Percentiles rank a stretch among this genome's conserved stretches.
These are phyloP conservation scores for Zymoseptoria passerinii DNA, from an alignment of 2,329 filamentous ascomycete genomes.

Conservation along the genomic window DNA sequence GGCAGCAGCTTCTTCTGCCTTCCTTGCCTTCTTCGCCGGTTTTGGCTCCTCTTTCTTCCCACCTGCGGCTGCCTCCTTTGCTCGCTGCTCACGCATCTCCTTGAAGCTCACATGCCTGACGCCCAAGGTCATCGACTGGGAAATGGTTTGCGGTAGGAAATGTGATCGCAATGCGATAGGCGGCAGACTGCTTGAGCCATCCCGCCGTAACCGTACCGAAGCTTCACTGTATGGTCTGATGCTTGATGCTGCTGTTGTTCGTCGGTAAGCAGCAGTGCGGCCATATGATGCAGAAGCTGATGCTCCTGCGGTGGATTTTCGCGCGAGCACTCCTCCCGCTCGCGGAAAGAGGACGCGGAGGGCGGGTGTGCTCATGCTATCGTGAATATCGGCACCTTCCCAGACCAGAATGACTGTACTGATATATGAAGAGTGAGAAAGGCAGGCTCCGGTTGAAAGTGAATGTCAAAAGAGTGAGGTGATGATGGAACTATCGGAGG, in stretches of 20 bases:
- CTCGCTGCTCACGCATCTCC: slow-evolving; percentile 29
- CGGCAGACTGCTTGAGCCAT: slow-evolving; percentile 19
- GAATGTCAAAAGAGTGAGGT: neutral
- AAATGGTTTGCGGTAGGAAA: slow-evolving; percentile 36
- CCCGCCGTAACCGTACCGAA: slow-evolving; percentile 21
- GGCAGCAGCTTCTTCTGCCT: slow-evolving; percentile 17
- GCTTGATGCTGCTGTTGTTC: slow-evolving; percentile 32
- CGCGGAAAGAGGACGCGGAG: slow-evolving; percentile 34
- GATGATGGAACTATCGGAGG: slow-evolving; percentile 1
- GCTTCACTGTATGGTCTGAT: slow-evolving; percentile 23
- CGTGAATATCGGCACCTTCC: neutral
- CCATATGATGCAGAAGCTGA: slow-evolving; percentile 33
- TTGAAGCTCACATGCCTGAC: slow-evolving; percentile 39
- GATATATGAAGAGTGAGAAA: slow-evolving; percentile 4
- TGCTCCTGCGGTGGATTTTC: slow-evolving; percentile 31
- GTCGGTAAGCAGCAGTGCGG: slow-evolving; percentile 41
- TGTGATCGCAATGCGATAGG: slow-evolving; percentile 36
- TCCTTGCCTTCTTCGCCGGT: slow-evolving; percentile 31
- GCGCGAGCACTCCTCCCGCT: slow-evolving; percentile 32
- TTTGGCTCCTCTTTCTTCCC: slow-evolving; percentile 37
- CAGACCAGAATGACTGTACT: neutral
- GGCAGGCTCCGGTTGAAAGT: neutral
- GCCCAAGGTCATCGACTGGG: slow-evolving; percentile 34
- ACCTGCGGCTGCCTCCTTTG: slow-evolving; percentile 28
- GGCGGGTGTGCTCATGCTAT: slow-evolving; percentile 39